These are phyloP conservation scores for Leptographium radiaticola DNA, from an alignment of 2,329 filamentous ascomycete genomes.

Conservation along the genomic window DNA sequence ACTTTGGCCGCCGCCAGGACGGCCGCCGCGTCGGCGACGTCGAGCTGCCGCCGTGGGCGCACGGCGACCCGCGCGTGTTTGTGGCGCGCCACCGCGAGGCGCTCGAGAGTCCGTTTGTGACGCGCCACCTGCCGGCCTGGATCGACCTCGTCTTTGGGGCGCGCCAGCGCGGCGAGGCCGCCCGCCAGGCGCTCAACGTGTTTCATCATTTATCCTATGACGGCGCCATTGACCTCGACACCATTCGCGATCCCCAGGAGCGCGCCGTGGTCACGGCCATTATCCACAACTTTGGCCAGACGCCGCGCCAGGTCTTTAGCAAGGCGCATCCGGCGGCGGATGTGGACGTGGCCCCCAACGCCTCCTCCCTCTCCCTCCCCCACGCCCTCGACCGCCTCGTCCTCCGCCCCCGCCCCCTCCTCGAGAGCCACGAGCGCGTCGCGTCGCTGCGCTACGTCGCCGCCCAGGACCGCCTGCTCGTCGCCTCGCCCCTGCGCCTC, in stretches of 20 bases:
- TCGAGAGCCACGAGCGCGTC: constrained; percentile 62
- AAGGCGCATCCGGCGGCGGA: constrained; percentile 61
- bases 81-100: constrained; percentile 93
- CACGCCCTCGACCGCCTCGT: too few relatives aligned
- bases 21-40: constrained; percentile 75
- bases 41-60: constrained; percentile 87
- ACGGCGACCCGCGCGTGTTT: constrained; percentile 90
- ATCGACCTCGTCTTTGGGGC: constrained; percentile 90
- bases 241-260: constrained; percentile 79
- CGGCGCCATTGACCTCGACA: constrained; percentile 83
- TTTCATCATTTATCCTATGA: constrained; percentile 95
- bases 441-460: constrained; percentile 64
- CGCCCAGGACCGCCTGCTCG: constrained; percentile 72
- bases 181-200: constrained; percentile 82
- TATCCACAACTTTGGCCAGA: constrained; percentile 98
- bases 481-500: constrained; percentile 69
- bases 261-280: constrained; percentile 82
- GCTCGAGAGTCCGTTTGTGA: constrained; percentile 85
- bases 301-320: constrained; percentile 85
- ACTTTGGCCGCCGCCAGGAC: constrained; percentile 78
- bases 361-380: too few relatives aligned
- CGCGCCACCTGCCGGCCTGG: constrained; percentile 80
- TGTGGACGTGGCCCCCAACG: constrained; percentile 66
- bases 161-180: constrained; percentile 88
- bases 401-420: constrained; percentile 63